Conservation (phyloP, 495 filamentous ascomycete species). For the Penicillium simplicissimum region DNA sequence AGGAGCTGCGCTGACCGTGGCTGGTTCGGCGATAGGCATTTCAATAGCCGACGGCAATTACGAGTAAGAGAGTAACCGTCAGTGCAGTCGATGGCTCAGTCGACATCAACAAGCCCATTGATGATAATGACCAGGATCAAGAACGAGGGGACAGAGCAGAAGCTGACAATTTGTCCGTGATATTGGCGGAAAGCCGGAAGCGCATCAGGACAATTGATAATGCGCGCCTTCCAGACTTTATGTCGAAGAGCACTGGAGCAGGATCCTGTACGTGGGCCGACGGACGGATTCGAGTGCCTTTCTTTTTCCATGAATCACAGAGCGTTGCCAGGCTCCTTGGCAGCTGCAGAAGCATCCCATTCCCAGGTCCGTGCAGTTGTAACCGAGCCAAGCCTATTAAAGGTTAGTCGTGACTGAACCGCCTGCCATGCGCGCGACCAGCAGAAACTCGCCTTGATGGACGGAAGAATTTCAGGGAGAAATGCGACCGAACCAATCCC, state of each 20-base stretch:
- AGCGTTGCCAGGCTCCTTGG: slow-evolving; percentile 2
- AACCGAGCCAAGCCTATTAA: neutral
- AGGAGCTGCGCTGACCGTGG: neutral
- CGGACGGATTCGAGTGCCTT: slow-evolving; percentile 10
- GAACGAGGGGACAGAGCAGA: neutral
- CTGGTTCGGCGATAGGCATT: slow-evolving; percentile 8
- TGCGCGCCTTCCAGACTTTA: neutral
- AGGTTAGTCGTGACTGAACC: neutral
- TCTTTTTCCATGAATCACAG: slow-evolving; percentile 20
- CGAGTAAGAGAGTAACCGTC: neutral
- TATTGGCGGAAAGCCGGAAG: neutral
- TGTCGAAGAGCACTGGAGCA: neutral
- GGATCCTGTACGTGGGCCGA: slow-evolving; percentile 4
- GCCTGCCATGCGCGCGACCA: neutral
- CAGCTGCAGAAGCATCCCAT: neutral
- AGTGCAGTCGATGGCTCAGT: neutral
- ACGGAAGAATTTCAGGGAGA: slow-evolving; percentile 21
- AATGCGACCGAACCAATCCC: slow-evolving; percentile 3
- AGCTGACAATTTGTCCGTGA: neutral
- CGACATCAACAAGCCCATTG: neutral
- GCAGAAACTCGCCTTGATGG: slow-evolving; percentile 9
- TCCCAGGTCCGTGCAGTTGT: slow-evolving; percentile 2
- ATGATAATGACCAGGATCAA: neutral
- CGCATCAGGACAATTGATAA: neutral
- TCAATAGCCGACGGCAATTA: slow-evolving; percentile 14